Evolutionary conservation across 2,329 filamentous ascomycete species (phyloP).

Genomic region (Fusarium sp.): DNA sequence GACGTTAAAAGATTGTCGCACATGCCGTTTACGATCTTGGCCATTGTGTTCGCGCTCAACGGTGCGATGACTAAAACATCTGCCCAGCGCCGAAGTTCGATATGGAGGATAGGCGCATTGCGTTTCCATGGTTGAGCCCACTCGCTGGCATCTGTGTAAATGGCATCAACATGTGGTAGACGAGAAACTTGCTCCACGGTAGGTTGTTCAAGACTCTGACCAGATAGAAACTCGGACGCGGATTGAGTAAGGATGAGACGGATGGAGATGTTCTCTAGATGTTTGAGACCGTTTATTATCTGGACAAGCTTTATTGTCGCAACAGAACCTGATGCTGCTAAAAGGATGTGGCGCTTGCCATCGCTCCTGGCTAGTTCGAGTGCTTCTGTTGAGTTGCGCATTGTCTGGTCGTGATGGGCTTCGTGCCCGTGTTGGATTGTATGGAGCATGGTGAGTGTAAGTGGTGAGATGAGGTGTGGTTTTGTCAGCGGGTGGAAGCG

Average conservation of each 20-base stretch:
- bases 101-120: constrained; percentile 86
- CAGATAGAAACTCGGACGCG: constrained; percentile 79
- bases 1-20: constrained; percentile 79
- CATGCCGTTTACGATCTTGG: constrained; percentile 83
- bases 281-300: constrained; percentile 69
- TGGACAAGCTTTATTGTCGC: constrained; percentile 85
- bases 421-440: constrained; percentile 37
- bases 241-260: constrained; percentile 83
- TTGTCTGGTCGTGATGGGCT: constrained; percentile 36
- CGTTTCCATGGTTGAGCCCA: constrained; percentile 83
- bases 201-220: constrained; percentile 83
- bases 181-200: constrained; percentile 66
- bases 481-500: constrained; percentile 13
- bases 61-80: constrained; percentile 84
- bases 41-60: constrained; percentile 84
- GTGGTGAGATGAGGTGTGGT: neutral
- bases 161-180: constrained; percentile 78
- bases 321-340: constrained; percentile 67
- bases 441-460: constrained; percentile 38
- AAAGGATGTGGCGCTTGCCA: constrained; percentile 56
- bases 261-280: constrained; percentile 73
- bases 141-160: constrained; percentile 88
- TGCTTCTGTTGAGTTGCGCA: constrained; percentile 46
- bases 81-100: constrained; percentile 83
- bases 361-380: constrained; percentile 51